These are phyloP conservation scores for Fusarium devonianum DNA, from an alignment of 2,329 filamentous ascomycete genomes.

Conservation along the genomic window DNA sequence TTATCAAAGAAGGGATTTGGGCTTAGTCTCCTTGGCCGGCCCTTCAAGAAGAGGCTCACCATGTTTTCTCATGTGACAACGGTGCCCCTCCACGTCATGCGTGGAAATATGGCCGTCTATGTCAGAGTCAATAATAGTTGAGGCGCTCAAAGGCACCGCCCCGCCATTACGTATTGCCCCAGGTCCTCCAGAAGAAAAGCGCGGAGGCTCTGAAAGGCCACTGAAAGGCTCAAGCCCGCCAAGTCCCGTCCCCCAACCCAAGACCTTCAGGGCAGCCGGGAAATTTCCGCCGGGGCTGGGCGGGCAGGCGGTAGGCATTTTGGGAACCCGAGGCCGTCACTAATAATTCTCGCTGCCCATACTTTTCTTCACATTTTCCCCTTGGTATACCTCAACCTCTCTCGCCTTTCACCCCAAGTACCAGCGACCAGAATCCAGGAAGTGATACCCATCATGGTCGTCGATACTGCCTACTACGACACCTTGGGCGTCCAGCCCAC, in stretches of 20 bases:
- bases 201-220: constrained; percentile 7
- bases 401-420: background rate
- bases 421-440: constrained; percentile 15
- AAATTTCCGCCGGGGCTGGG: constrained; percentile 31
- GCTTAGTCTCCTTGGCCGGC: background rate
- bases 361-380: constrained; percentile 9
- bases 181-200: constrained; percentile 19
- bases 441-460: constrained; percentile 71
- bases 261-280: too few relatives aligned
- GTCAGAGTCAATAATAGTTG: background rate
- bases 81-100: background rate
- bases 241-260: too few relatives aligned
- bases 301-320: constrained; percentile 31
- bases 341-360: constrained; percentile 23
- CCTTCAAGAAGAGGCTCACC: background rate
- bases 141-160: constrained; percentile 39
- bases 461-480: constrained; percentile 89
- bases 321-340: constrained; percentile 39
- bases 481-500: constrained; percentile 83
- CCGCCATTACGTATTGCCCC: constrained; percentile 48
- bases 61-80: constrained; percentile 6
- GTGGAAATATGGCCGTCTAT: background rate
- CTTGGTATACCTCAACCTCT: constrained; percentile 15
- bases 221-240: background rate
- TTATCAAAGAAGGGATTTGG: too few relatives aligned